phyloP scores from a whole-genome alignment of 1,139 yeast genomes.

The Geotrichum reessii region DNA sequence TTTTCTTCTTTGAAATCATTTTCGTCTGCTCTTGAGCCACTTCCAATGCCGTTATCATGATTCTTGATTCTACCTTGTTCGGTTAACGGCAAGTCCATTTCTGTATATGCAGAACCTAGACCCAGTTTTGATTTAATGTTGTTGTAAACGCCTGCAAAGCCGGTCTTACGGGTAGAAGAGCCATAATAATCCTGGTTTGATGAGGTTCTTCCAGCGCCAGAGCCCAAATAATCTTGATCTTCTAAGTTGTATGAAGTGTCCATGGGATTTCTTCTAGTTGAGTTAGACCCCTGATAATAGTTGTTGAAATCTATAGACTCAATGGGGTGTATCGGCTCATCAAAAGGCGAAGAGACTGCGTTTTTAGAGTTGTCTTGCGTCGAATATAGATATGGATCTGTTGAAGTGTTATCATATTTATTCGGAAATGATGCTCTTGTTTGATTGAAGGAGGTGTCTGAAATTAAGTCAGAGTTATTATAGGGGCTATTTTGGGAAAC shows the following conservation, averaged over 20 bases:
- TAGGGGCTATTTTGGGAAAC: neutral
- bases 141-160: slow-evolving; percentile 30
- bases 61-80: slow-evolving; percentile 21
- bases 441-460: slow-evolving; percentile 2
- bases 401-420: slow-evolving; percentile 14
- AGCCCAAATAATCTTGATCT: slow-evolving; percentile 15
- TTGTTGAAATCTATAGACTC: slow-evolving; percentile 14
- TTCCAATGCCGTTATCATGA: slow-evolving; percentile 12
- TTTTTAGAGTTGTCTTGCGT: slow-evolving; percentile 8
- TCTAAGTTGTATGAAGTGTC: slow-evolving; percentile 8
- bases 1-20: slow-evolving; percentile 19
- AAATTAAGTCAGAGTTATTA: slow-evolving; percentile 10
- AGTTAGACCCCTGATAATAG: neutral
- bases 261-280: neutral
- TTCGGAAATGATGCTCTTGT: slow-evolving; percentile 10
- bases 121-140: slow-evolving; percentile 31
- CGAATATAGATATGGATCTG: slow-evolving; percentile 12
- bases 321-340: slow-evolving; percentile 15
- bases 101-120: slow-evolving; percentile 29
- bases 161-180: slow-evolving; percentile 17
- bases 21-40: slow-evolving; percentile 22
- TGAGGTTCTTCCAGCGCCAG: neutral
- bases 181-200: slow-evolving; percentile 13
- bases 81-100: slow-evolving; percentile 35
- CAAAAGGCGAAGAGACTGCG: slow-evolving; percentile 15